Evolutionary conservation across 805 yeast genomes (phyloP), one percentile per base, ranked within the genome.

Genomic region (Lachancea sp.): DNA sequence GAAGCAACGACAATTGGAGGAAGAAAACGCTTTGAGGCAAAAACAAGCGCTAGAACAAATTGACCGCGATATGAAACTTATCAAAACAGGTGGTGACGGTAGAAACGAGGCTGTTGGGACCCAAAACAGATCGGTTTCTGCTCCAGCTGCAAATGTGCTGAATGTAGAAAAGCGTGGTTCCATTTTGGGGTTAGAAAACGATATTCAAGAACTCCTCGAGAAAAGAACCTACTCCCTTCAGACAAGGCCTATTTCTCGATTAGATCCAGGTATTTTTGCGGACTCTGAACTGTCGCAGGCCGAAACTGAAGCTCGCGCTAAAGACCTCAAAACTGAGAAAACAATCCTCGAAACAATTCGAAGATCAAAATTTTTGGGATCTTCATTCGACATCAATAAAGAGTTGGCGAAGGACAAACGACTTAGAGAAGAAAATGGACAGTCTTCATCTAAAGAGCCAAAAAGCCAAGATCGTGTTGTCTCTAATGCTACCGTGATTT

Each of bases 351-450:
- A 70, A 42, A 71, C 74, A 15, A 68, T 70, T 27, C 65, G 74
- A 59, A 65, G 74, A 59, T 70, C 74, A 1, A 68, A 63, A 44
- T 70, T 70, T 49, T 58, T 70, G 29, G 74, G 74, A 8, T 70
- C 74, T 8, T 59, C 59, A 4, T 70, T 63, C 46, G 70, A 69
- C 50, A 48, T 67, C 33, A 59, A 59, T 37, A 45, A 60, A 43
- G 71, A 65, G 51, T 48, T 59, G 22, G 53, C 54, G 35, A 48
- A 48, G 7, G 55, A 57, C 16, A 37, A 54, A 18, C 46, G 47
- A 27, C 33, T 42, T 12, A 44, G 48, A 34, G 42, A 49, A 31
- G 43, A 36, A 18, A 42, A 42, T 3, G 22, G 13, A 19, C 39
- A 29, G 13, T 44, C 45, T 7, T 18, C 17, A 2, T 13, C n/a